Evolutionary conservation across 306 rosid genomes (phyloP).

Genomic region (Sechiopsis laciniata): DNA sequence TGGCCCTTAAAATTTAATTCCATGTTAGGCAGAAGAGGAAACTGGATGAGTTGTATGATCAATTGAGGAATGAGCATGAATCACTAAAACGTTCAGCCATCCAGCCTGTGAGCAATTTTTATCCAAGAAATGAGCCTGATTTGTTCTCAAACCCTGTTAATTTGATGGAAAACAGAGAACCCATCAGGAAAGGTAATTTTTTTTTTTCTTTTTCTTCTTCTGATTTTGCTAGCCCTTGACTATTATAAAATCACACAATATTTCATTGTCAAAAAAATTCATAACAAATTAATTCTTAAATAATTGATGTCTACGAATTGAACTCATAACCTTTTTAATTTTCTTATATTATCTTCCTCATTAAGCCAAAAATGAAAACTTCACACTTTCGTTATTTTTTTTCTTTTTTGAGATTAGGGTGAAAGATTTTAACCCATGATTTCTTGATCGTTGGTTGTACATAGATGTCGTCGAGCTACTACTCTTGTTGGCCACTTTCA

Average conservation of each 20-base stretch:
- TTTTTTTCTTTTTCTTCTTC: conserved; percentile 19
- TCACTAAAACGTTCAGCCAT: conserved; percentile 69
- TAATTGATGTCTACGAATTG: too few species aligned
- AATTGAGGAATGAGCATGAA: conserved; percentile 71
- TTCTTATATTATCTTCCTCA: too few species aligned
- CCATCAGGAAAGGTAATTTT: conserved; percentile 65
- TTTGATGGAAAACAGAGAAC: conserved; percentile 68
- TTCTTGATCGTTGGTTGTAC: too few species aligned
- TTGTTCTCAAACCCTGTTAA: conserved; percentile 64
- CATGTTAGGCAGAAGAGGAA: conserved; percentile 91
- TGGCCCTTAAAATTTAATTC: conserved; percentile 17
- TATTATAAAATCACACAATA: too few species aligned
- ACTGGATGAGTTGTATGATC: conserved; percentile 98
- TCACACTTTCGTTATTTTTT: neutral
- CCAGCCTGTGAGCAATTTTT: conserved; percentile 76
- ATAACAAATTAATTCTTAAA: too few species aligned
- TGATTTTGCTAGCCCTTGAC: too few species aligned
- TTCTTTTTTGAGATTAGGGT: too few species aligned
- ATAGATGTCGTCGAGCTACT: too few species aligned
- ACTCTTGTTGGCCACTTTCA: too few species aligned
- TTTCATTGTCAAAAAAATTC: too few species aligned
- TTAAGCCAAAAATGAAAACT: neutral
- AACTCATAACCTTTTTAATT: too few species aligned
- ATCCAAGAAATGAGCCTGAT: conserved; percentile 75
- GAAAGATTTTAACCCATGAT: too few species aligned